Conservation (phyloP, 306 rosid genomes). For the Dalbergia cochinchinensis region DNA sequence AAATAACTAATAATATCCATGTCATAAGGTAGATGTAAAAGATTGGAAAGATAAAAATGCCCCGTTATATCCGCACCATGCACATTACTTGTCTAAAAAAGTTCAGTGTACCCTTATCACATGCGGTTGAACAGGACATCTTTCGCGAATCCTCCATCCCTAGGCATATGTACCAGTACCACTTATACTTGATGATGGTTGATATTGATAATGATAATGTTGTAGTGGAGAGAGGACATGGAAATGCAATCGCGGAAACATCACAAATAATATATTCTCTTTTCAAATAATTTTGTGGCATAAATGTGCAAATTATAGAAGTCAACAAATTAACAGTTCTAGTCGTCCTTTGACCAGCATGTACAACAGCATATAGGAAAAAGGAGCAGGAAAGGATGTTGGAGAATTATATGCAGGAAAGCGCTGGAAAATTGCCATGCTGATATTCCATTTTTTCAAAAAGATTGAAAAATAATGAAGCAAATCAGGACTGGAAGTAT, state of each 20-base stretch:
- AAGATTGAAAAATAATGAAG: constrained; percentile 25
- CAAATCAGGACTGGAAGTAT: constrained; percentile 25
- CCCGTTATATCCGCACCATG: constrained; percentile 60
- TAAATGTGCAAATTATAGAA: background rate
- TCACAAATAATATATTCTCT: constrained; percentile 37
- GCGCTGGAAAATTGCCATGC: background rate
- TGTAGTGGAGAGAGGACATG: constrained; percentile 48
- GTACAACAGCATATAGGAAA: constrained; percentile 2
- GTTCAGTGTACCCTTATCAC: constrained; percentile 44
- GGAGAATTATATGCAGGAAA: constrained; percentile 40
- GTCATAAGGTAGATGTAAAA: constrained; percentile 37
- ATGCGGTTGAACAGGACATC: constrained; percentile 43
- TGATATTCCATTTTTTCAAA: constrained; percentile 18
- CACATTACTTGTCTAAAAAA: constrained; percentile 50
- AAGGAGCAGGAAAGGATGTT: constrained; percentile 25
- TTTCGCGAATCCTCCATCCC: constrained; percentile 42
- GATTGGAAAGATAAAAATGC: constrained; percentile 40
- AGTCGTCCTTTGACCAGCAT: constrained; percentile 43
- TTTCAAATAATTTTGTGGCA: background rate
- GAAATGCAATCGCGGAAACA: constrained; percentile 57
- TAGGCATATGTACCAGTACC: constrained; percentile 40
- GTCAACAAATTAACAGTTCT: constrained; percentile 62
- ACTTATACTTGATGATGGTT: constrained; percentile 39
- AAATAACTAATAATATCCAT: background rate
- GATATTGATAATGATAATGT: constrained; percentile 42